phyloP scores from a whole-genome alignment of 202 grass and related monocot genomes.

The Eragrostis tef region DNA sequence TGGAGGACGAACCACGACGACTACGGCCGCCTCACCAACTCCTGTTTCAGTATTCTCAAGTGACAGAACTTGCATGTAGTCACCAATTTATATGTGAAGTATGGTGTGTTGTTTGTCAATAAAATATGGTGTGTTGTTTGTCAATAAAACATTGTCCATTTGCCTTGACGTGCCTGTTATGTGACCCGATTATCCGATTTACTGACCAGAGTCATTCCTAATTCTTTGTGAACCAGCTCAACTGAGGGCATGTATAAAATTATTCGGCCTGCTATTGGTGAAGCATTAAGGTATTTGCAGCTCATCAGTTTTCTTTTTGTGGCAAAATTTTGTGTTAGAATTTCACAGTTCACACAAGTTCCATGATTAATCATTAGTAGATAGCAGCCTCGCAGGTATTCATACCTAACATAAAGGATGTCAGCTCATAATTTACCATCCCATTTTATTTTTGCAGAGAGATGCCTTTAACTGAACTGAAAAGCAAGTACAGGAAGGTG shows the following conservation, averaged over 20 bases:
- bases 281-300: conserved; percentile 86
- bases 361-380: conserved; percentile 35
- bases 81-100: conserved; percentile 9
- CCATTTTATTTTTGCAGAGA: conserved; percentile 71
- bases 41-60: conserved; percentile 3
- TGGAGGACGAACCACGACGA: no score
- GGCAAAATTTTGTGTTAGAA: background rate
- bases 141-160: background rate
- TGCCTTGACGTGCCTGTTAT: background rate
- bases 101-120: background rate
- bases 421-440: background rate
- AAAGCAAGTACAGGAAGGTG: conserved; percentile 93
- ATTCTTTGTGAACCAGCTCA: conserved; percentile 61
- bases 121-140: background rate
- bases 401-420: conserved; percentile 17
- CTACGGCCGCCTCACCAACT: no score
- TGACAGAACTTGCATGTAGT: background rate
- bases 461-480: conserved; percentile 80
- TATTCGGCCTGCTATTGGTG: conserved; percentile 81
- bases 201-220: conserved; percentile 22
- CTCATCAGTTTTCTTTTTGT: conserved; percentile 35
- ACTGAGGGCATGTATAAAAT: conserved; percentile 80
- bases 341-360: conserved; percentile 32
- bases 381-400: conserved; percentile 30
- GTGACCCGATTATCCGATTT: conserved; percentile 17